These are phyloP conservation scores for Pythium phragmiticola DNA, from an alignment of 352 stramenopile species.

Conservation along the genomic window DNA sequence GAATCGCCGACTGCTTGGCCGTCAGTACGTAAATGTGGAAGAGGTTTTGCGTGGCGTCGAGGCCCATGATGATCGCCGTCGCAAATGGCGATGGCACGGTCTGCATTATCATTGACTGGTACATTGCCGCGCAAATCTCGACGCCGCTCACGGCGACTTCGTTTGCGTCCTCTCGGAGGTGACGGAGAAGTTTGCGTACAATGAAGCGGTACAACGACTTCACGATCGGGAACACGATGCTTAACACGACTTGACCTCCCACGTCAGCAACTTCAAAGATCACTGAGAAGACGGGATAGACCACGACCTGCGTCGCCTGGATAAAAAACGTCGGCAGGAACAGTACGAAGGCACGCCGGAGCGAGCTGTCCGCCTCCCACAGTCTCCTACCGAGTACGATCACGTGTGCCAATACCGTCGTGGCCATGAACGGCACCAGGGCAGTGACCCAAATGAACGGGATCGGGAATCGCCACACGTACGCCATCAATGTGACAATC, in stretches of 20 bases:
- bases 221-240: conserved; percentile 11
- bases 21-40: not conserved
- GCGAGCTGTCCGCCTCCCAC: not conserved
- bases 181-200: conserved; percentile 18
- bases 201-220: conserved; percentile 22
- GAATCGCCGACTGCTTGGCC: conserved; percentile 7
- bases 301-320: conserved; percentile 10
- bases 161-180: too few species aligned
- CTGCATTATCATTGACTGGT: not conserved
- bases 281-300: conserved; percentile 17
- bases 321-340: conserved; percentile 1
- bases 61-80: conserved; percentile 16
- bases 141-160: conserved; percentile 19
- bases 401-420: not conserved
- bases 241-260: not conserved
- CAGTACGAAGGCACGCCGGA: not conserved
- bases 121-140: conserved; percentile 21
- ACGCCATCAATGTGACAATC: not conserved
- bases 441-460: not conserved
- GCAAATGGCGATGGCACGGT: conserved; percentile 8
- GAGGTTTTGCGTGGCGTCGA: conserved; percentile 21
- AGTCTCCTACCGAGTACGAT: conserved; percentile 1
- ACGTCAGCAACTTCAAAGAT: not conserved
- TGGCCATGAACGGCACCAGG: not conserved
- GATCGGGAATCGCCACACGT: conserved; percentile 3